Percentiles rank a stretch among this genome's conserved stretches.
These are phyloP conservation scores for Zygosaccharomyces lentus DNA, from an alignment of 805 yeast species.

Conservation along the genomic window DNA sequence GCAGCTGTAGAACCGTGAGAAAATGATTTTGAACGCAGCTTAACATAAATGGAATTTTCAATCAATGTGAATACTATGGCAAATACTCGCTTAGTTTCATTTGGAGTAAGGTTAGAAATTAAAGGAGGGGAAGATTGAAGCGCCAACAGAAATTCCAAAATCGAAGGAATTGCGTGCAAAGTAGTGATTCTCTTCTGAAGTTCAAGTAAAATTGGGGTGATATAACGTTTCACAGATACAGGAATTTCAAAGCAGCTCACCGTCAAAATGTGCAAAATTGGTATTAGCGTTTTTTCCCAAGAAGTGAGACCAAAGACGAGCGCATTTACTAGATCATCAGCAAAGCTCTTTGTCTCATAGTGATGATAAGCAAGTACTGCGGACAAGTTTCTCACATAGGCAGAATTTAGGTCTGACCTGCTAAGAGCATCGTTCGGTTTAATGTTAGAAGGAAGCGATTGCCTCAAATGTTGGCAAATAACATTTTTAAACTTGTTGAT, in stretches of 20 bases:
- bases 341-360: constrained; percentile 50
- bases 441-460: constrained; percentile 43
- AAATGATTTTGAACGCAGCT: constrained; percentile 14
- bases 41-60: constrained; percentile 58
- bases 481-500: constrained; percentile 42
- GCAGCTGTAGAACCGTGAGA: neutral
- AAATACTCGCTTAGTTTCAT: constrained; percentile 74
- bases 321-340: constrained; percentile 59
- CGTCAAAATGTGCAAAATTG: constrained; percentile 70
- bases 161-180: constrained; percentile 64
- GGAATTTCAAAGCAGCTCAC: constrained; percentile 82
- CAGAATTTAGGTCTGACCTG: constrained; percentile 63
- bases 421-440: constrained; percentile 43
- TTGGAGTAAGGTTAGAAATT: constrained; percentile 66
- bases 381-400: constrained; percentile 57
- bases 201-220: constrained; percentile 64
- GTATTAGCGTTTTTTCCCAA: constrained; percentile 75
- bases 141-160: constrained; percentile 67
- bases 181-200: constrained; percentile 72
- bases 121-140: constrained; percentile 62
- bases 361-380: constrained; percentile 58
- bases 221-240: constrained; percentile 58
- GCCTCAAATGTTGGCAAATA: constrained; percentile 56
- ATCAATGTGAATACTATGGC: constrained; percentile 79
- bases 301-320: constrained; percentile 59